Base-by-base conservation (phyloP, 352 stramenopile genomes). In the Phytophthora colocasiae region DNA sequence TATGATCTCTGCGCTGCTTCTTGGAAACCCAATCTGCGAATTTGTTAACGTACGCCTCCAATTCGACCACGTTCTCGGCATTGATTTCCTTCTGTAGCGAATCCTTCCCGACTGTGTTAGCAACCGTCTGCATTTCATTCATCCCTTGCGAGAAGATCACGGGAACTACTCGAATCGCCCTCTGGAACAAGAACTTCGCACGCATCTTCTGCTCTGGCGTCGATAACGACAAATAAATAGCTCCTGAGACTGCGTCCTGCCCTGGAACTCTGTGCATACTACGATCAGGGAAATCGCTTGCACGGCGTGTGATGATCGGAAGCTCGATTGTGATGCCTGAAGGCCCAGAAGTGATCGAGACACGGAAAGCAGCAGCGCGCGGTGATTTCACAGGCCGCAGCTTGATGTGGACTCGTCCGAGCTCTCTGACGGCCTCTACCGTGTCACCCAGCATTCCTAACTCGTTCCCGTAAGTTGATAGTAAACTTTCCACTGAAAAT, bases 91-190 rank as follows among this genome's bases (percentile, higher is more conserved):
- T 86, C 67, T 96, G 88, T 26, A 96, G 53, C 41, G 80, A 73
- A 15, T 85, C 78, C 36, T 83, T 89, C 29, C 88, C 85, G 1
- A 95, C 88, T 0, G 90, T 92, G 59, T 98, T 98, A 2, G 90
- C 90, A 6, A 98, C 81, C 19, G 91, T 98, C 71, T 97, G 91
- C 80, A 96, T 94, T 65, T 98, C 93, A 77, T 98, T 98, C 75
- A 98, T 88, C 38, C 93, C 93, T 48, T 98, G 88, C 2, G 85
- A 93, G 58, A 96, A 96, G 8, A 96, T 67, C 19, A 96, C 77
- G 4, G 88, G 81, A 8, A 91, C 79, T n/a, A 96, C 78, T 6
- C 50, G 58, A 65, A 96, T 91, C 1, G 69, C 58, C 19, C 73
- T 73, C 48, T 78, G 70, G 32, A 94, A 87, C 53, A 94, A 69